Conservation (phyloP, 148 eudicot genomes). For the Amaranthus cruentus region DNA sequence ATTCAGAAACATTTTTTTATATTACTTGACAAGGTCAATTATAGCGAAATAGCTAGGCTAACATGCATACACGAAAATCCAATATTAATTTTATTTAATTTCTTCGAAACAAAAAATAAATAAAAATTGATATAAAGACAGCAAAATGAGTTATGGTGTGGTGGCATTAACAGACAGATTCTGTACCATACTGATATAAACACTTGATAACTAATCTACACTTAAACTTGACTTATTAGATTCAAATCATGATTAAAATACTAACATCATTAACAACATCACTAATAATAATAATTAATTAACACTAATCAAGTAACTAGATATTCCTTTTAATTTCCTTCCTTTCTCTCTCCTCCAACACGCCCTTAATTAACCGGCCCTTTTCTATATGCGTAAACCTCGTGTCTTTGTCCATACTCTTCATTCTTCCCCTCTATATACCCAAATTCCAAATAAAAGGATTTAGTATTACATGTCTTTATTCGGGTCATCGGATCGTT, state of each 20-base stretch:
- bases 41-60: neutral
- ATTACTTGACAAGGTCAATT: neutral
- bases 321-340: constrained; percentile 4
- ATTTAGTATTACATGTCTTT: too few relatives aligned
- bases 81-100: neutral
- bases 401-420: constrained; percentile 31
- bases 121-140: neutral
- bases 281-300: neutral
- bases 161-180: neutral
- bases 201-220: neutral
- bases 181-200: neutral
- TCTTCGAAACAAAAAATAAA: neutral
- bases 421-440: constrained; percentile 8
- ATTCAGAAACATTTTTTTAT: too few relatives aligned
- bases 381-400: constrained; percentile 9
- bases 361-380: neutral
- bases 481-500: too few relatives aligned
- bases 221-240: neutral
- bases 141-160: too few relatives aligned
- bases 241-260: constrained; percentile 1
- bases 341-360: neutral
- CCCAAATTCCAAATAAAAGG: too few relatives aligned
- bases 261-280: too few relatives aligned
- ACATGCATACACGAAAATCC: too few relatives aligned
- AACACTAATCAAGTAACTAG: constrained; percentile 9